These are phyloP conservation scores for Citrus trifoliata DNA, from an alignment of 345 rosid genomes.

Conservation along the genomic window DNA sequence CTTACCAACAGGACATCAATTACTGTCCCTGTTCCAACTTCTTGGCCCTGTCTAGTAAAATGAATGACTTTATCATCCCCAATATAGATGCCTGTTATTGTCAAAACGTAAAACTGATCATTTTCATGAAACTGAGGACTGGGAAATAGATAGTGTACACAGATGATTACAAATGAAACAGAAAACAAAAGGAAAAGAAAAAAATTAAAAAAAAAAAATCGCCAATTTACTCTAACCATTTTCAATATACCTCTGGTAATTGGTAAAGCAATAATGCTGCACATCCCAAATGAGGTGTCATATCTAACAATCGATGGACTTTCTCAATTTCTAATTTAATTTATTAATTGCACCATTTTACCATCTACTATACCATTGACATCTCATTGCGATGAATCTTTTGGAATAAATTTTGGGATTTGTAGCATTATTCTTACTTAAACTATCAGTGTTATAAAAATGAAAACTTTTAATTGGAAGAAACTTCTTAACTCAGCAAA, in stretches of 20 bases:
- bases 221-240: neutral
- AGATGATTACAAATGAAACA: neutral
- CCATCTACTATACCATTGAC: neutral
- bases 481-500: too few species aligned
- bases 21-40: constrained; percentile 85
- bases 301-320: too few species aligned
- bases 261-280: too few species aligned
- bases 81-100: constrained; percentile 62
- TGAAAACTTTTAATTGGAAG: too few species aligned
- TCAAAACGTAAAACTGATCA: neutral
- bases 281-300: too few species aligned
- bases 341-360: neutral
- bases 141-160: neutral
- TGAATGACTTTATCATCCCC: constrained; percentile 81
- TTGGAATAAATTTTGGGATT: too few species aligned
- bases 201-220: neutral
- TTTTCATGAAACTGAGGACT: neutral
- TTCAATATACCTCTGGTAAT: too few species aligned
- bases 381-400: neutral
- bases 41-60: constrained; percentile 89
- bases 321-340: too few species aligned
- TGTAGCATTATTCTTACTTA: neutral
- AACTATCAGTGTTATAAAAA: neutral
- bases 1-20: constrained; percentile 69
- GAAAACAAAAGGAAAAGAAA: neutral